These are phyloP conservation scores for Pholiota conissans DNA, from an alignment of 768 basidiomycete species.

Conservation along the genomic window DNA sequence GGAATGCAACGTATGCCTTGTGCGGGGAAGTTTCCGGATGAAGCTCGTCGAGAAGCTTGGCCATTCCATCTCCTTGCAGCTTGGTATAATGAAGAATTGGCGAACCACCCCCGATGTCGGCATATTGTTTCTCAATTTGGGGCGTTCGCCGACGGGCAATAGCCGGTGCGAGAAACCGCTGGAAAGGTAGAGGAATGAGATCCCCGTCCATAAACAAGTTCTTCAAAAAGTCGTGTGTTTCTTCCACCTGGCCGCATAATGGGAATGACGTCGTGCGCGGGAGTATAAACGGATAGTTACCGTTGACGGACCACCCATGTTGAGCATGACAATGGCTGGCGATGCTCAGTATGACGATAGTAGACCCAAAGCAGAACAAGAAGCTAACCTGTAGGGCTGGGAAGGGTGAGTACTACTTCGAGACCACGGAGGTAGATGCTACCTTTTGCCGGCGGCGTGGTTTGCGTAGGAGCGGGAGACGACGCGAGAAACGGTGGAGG, in stretches of 20 bases:
- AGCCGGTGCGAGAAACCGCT: slow-evolving; percentile 79
- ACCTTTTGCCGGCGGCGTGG: slow-evolving; percentile 28
- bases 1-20: slow-evolving; percentile 94
- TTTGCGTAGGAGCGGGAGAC: slow-evolving; percentile 25
- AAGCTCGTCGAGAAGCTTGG: slow-evolving; percentile 88
- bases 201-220: slow-evolving; percentile 91
- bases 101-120: slow-evolving; percentile 93
- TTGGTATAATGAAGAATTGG: slow-evolving; percentile 92
- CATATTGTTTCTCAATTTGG: slow-evolving; percentile 92
- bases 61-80: slow-evolving; percentile 89
- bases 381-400: slow-evolving; percentile 62
- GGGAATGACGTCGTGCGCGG: slow-evolving; percentile 6
- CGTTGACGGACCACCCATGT: slow-evolving; percentile 97
- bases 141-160: slow-evolving; percentile 92
- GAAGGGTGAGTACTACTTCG: slow-evolving; percentile 11
- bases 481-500: slow-evolving; percentile 15
- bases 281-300: slow-evolving; percentile 41
- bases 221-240: slow-evolving; percentile 91
- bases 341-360: slow-evolving; percentile 17
- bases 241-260: slow-evolving; percentile 61
- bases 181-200: slow-evolving; percentile 94
- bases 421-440: slow-evolving; percentile 10
- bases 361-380: not conserved
- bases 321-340: slow-evolving; percentile 90
- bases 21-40: slow-evolving; percentile 92